phyloP scores from a whole-genome alignment of 1,139 yeast species.

The Pichiaceae sp. region DNA sequence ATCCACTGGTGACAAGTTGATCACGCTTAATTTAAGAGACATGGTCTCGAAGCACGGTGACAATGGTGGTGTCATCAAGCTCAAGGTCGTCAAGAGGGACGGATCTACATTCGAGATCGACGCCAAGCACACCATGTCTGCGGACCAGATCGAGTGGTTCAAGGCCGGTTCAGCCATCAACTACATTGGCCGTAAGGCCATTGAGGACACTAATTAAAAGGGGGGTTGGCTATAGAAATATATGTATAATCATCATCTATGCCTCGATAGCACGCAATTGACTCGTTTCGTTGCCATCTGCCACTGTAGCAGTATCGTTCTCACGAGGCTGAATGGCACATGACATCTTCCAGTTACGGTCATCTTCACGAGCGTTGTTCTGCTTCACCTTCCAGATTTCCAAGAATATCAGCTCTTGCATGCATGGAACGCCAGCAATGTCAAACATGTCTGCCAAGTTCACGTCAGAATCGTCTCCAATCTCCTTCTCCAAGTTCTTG shows the following conservation, averaged over 20 bases:
- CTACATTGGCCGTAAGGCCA: constrained; percentile 52
- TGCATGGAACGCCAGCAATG: constrained; percentile 30
- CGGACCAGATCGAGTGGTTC: constrained; percentile 92
- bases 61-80: constrained; percentile 72
- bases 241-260: background rate
- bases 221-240: background rate
- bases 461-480: constrained; percentile 9
- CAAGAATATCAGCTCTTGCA: constrained; percentile 58
- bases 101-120: constrained; percentile 50
- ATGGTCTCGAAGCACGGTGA: constrained; percentile 75
- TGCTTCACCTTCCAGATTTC: constrained; percentile 67
- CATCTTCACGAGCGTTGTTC: constrained; percentile 50
- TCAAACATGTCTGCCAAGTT: constrained; percentile 24
- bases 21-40: constrained; percentile 70
- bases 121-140: constrained; percentile 92
- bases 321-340: constrained; percentile 35
- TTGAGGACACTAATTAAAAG: background rate
- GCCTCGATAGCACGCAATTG: no score
- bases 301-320: background rate
- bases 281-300: background rate
- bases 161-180: constrained; percentile 97
- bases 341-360: constrained; percentile 68
- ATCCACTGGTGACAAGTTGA: constrained; percentile 67
- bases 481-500: constrained; percentile 16
- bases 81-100: constrained; percentile 66